phyloP scores from a whole-genome alignment of 2,329 filamentous ascomycete species.

The Tolypocladium nubicola region DNA sequence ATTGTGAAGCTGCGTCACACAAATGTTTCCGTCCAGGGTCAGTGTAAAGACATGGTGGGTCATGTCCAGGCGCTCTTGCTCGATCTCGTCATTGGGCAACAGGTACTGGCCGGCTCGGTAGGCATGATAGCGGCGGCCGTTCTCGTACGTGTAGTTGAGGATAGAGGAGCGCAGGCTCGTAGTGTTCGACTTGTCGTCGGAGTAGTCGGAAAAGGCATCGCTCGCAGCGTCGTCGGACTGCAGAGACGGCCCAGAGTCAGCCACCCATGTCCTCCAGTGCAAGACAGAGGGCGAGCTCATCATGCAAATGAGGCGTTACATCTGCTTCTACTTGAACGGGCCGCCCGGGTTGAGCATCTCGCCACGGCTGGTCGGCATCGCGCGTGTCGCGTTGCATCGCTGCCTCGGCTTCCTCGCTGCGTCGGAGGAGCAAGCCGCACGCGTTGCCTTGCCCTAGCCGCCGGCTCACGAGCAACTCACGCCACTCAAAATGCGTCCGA shows the following conservation, averaged over 20 bases:
- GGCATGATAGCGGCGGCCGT: slow-evolving; percentile 27
- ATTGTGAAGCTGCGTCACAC: slow-evolving; percentile 7
- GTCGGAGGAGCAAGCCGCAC: too few species aligned
- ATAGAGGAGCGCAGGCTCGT: slow-evolving; percentile 19
- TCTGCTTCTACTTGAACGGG: too few species aligned
- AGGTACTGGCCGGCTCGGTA: slow-evolving; percentile 22
- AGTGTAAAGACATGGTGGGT: slow-evolving; percentile 41
- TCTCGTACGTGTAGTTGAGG: slow-evolving; percentile 24
- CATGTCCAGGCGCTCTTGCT: slow-evolving; percentile 42
- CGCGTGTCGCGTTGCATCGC: too few species aligned
- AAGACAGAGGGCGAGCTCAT: too few species aligned
- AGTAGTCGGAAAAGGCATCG: slow-evolving; percentile 10
- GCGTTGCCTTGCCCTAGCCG: too few species aligned
- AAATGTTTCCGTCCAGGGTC: slow-evolving; percentile 29
- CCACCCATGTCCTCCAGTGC: too few species aligned
- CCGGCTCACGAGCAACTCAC: too few species aligned
- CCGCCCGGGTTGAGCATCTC: too few species aligned
- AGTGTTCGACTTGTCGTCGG: slow-evolving; percentile 8
- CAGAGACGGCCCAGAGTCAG: not conserved
- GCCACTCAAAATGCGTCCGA: too few species aligned
- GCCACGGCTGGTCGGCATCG: too few species aligned
- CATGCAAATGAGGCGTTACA: too few species aligned
- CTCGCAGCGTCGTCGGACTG: slow-evolving; percentile 1
- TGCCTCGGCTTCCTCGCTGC: too few species aligned
- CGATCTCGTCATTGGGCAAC: slow-evolving; percentile 17